phyloP scores from a whole-genome alignment of 306 rosid genomes.

The Vicia sativa region DNA sequence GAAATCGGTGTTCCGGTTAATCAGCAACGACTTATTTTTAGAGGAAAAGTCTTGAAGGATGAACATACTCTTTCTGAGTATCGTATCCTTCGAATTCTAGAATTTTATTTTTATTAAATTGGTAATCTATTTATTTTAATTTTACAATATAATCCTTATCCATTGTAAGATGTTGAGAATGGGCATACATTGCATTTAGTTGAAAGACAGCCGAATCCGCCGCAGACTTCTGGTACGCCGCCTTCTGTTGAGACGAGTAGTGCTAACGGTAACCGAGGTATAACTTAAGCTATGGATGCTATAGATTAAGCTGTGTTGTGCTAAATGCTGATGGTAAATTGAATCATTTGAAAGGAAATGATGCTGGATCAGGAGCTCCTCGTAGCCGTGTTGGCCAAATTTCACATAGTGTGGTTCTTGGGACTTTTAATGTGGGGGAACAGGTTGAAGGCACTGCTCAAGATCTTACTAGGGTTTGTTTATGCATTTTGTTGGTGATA shows the following conservation, averaged over 20 bases:
- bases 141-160: slow-evolving; percentile 56
- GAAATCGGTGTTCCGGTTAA: slow-evolving; percentile 78
- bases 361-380: slow-evolving; percentile 59
- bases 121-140: slow-evolving; percentile 29
- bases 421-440: slow-evolving; percentile 90
- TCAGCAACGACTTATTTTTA: slow-evolving; percentile 90
- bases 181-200: slow-evolving; percentile 97
- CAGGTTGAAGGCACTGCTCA: slow-evolving; percentile 86
- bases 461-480: slow-evolving; percentile 75
- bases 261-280: slow-evolving; percentile 54
- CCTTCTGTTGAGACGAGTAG: slow-evolving; percentile 59
- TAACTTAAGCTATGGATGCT: slow-evolving; percentile 29
- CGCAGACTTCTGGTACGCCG: slow-evolving; percentile 58
- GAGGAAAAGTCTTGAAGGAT: slow-evolving; percentile 96
- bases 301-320: slow-evolving; percentile 16
- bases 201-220: slow-evolving; percentile 76
- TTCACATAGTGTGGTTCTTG: slow-evolving; percentile 96
- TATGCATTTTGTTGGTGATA: slow-evolving; percentile 10
- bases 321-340: slow-evolving; percentile 21
- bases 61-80: slow-evolving; percentile 80
- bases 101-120: background rate
- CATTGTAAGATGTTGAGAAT: slow-evolving; percentile 75
- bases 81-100: slow-evolving; percentile 67
- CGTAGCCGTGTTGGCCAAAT: slow-evolving; percentile 83
- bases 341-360: slow-evolving; percentile 58